These are phyloP conservation scores for Porcisia hertigi DNA, from an alignment of 208 protist species.

Conservation along the genomic window DNA sequence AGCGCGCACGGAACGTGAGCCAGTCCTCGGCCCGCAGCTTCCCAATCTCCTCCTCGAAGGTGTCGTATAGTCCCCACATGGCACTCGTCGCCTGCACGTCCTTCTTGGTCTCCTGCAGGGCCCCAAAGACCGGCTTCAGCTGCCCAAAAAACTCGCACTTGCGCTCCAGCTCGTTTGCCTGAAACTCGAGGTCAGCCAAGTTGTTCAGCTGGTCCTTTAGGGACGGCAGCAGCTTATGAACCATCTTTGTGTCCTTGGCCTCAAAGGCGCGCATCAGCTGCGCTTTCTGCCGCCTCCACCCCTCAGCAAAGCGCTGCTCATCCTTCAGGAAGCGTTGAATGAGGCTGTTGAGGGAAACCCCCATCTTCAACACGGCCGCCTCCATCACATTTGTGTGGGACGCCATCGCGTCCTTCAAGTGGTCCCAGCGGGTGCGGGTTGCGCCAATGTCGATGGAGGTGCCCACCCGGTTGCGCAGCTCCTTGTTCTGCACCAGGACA, in stretches of 20 bases:
- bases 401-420: slow-evolving; percentile 88
- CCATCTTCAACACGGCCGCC: slow-evolving; percentile 88
- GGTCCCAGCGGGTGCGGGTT: slow-evolving; percentile 90
- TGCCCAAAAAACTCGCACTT: slow-evolving; percentile 94
- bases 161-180: slow-evolving; percentile 64
- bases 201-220: slow-evolving; percentile 88
- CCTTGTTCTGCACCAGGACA: slow-evolving; percentile 85
- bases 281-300: slow-evolving; percentile 91
- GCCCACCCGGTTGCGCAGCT: slow-evolving; percentile 81
- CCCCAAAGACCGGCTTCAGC: slow-evolving; percentile 72
- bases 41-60: slow-evolving; percentile 72
- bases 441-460: slow-evolving; percentile 73
- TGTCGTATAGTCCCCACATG: slow-evolving; percentile 90
- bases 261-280: slow-evolving; percentile 59
- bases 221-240: slow-evolving; percentile 48
- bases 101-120: slow-evolving; percentile 52
- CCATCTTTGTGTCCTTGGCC: slow-evolving; percentile 58
- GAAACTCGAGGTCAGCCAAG: slow-evolving; percentile 72
- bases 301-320: slow-evolving; percentile 86
- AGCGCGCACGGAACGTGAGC: slow-evolving; percentile 93
- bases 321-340: slow-evolving; percentile 89
- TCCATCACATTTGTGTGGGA: slow-evolving; percentile 93
- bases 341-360: slow-evolving; percentile 79
- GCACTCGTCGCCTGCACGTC: slow-evolving; percentile 66
- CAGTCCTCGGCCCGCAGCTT: slow-evolving; percentile 91